Evolutionary conservation across 73 alveolate genomes (phyloP).

Genomic region (Paramecium pentaurelia): DNA sequence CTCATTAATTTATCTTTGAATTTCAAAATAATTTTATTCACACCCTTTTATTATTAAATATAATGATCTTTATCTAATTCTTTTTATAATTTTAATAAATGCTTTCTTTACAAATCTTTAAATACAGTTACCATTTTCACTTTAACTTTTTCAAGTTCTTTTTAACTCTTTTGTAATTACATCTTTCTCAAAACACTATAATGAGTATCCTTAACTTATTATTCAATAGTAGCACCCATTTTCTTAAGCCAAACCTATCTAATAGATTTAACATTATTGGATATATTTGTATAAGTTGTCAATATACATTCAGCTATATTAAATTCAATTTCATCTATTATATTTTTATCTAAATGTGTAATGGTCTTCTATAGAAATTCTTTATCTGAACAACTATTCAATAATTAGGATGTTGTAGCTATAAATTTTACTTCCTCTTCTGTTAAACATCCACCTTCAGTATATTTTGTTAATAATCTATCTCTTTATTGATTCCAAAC

Average conservation of each 20-base stretch:
- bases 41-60: neutral
- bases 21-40: neutral
- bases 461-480: neutral
- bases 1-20: constrained; percentile 2
- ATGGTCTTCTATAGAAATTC: constrained; percentile 10
- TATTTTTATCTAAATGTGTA: neutral
- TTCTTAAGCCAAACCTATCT: neutral
- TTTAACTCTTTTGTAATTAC: neutral
- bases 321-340: neutral
- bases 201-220: neutral
- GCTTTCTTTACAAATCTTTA: neutral
- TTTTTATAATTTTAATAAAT: neutral
- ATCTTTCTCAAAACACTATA: neutral
- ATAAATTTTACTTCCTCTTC: constrained; percentile 31
- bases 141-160: neutral
- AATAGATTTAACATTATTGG: neutral
- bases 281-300: neutral
- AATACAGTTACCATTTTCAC: neutral
- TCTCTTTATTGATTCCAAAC: constrained; percentile 17
- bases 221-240: neutral
- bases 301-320: constrained; percentile 17
- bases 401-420: neutral
- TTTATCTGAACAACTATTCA: constrained; percentile 37
- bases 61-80: neutral
- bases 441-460: constrained; percentile 33